Base-by-base conservation (phyloP, 495 filamentous ascomycete species). In the Penicillium flavigenum region DNA sequence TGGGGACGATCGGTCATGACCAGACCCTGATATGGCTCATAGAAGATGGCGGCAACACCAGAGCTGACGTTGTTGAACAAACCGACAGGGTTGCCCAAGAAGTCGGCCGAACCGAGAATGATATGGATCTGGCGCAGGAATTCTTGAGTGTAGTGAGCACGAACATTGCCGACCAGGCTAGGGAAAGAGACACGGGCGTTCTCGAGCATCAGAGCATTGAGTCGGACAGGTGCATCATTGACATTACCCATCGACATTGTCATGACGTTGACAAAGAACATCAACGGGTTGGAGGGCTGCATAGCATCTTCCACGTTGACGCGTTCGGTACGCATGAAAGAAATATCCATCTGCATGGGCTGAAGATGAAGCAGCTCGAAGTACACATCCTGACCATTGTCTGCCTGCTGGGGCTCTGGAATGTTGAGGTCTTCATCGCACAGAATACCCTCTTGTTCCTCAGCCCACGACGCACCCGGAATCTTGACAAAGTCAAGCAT, bases 231-330 rank as follows among this genome's bases (percentile, higher is more conserved):
- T 16, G 94, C 94, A 71, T 98, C 94, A 65, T 98, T 98, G 78
- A 98, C 87, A 65, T 98, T 98, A 51, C 94, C 94, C 63, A 98
- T 90, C 11, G 94, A 96, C 94, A 98, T 98, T 19, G 94, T 97
- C 80, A 98, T 85, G 63, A 96, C 89, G 69, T 98, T 96, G 70
- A 98, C 84, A 68, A 96, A 88, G 77, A 97, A 98, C 92, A 97
- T 96, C 73, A 98, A 74, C 1, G 94, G 94, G 62, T 96, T 98
- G 6, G 84, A 86, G 2, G 91, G 91, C 20, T 91, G 88, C 59
- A 81, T 78, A 1, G 88, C 89, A 63, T 98, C 94, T 66, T 98
- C 95, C 17, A 87, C 92, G 63, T 98, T 98, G 70, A 98, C 89
- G 27, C 91, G 85, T 71, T 98, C 94, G 5, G 94, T 98, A 19